Conservation (phyloP, 139 green algal species). For the Chlamydomonas incerta region DNA sequence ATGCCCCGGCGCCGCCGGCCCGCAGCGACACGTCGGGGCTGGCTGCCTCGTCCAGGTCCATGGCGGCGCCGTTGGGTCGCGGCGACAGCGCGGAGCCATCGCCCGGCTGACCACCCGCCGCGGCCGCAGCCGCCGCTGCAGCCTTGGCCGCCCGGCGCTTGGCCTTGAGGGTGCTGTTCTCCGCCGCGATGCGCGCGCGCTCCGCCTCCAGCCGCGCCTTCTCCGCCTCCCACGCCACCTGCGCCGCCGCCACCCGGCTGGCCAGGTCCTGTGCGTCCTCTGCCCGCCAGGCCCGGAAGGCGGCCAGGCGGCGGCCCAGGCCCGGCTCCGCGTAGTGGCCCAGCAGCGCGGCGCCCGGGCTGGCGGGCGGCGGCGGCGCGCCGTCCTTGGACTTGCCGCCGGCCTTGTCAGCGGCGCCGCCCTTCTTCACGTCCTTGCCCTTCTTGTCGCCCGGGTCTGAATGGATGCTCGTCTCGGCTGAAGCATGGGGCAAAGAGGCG, state of each 20-base stretch:
- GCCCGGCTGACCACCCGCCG: neutral
- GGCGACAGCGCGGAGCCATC: too few relatives aligned
- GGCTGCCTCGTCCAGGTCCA: neutral
- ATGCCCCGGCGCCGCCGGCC: neutral
- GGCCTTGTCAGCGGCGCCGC: neutral
- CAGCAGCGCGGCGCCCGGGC: neutral
- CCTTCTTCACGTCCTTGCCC: neutral
- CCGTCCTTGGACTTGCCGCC: conserved; percentile 6
- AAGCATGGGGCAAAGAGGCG: too few relatives aligned
- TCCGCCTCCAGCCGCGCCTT: neutral
- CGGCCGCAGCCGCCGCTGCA: neutral
- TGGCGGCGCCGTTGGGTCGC: neutral
- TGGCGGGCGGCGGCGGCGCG: neutral
- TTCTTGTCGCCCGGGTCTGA: conserved; percentile 1
- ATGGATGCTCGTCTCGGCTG: neutral
- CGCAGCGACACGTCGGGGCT: neutral
- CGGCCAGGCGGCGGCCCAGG: conserved; percentile 45
- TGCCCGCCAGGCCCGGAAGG: conserved; percentile 23
- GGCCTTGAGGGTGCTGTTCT: conserved; percentile 48
- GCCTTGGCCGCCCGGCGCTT: conserved; percentile 25
- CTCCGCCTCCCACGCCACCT: conserved; percentile 24
- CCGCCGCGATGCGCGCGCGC: conserved; percentile 3
- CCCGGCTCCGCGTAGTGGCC: conserved; percentile 66
- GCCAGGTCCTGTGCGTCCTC: conserved; percentile 57
- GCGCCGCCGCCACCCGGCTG: conserved; percentile 17